phyloP scores from a whole-genome alignment of 352 stramenopile genomes.

The Globisporangium viniferum region DNA sequence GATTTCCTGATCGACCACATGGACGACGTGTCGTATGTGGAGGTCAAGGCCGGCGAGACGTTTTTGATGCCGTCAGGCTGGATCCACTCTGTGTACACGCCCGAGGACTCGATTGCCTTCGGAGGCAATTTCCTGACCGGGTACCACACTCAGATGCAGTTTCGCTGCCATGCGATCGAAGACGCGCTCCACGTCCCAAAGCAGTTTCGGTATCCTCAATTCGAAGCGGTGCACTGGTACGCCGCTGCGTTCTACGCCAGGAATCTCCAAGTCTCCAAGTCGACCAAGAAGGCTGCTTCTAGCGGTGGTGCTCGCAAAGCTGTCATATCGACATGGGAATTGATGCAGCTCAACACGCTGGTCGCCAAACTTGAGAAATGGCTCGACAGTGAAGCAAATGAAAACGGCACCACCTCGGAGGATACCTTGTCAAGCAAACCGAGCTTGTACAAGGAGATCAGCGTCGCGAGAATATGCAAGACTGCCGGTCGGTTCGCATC shows the following conservation, averaged over 20 bases:
- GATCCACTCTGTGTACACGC: constrained; percentile 45
- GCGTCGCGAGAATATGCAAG: constrained; percentile 18
- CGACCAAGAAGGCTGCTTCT: constrained; percentile 1
- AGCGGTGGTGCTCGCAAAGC: neutral
- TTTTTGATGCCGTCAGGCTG: constrained; percentile 43
- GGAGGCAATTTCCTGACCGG: constrained; percentile 39
- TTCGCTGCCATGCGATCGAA: constrained; percentile 32
- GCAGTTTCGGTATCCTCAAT: constrained; percentile 34
- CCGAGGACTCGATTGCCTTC: constrained; percentile 41
- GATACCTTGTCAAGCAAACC: constrained; percentile 9
- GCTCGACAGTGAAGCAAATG: constrained; percentile 8
- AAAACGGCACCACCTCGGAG: neutral
- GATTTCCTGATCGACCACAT: constrained; percentile 27
- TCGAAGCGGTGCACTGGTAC: constrained; percentile 37
- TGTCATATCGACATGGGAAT: constrained; percentile 26
- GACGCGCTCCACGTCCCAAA: constrained; percentile 21
- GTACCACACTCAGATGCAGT: constrained; percentile 36
- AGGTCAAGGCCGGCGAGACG: constrained; percentile 34
- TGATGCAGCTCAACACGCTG: constrained; percentile 18
- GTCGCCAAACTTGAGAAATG: constrained; percentile 22
- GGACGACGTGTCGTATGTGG: constrained; percentile 26
- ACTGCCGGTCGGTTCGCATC: constrained; percentile 5
- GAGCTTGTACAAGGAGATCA: constrained; percentile 11
- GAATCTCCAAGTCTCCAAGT: constrained; percentile 19
- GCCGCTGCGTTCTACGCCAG: constrained; percentile 27